Conservation (phyloP, 2,329 filamentous ascomycete genomes). For the Colletotrichum orchidophilum region DNA sequence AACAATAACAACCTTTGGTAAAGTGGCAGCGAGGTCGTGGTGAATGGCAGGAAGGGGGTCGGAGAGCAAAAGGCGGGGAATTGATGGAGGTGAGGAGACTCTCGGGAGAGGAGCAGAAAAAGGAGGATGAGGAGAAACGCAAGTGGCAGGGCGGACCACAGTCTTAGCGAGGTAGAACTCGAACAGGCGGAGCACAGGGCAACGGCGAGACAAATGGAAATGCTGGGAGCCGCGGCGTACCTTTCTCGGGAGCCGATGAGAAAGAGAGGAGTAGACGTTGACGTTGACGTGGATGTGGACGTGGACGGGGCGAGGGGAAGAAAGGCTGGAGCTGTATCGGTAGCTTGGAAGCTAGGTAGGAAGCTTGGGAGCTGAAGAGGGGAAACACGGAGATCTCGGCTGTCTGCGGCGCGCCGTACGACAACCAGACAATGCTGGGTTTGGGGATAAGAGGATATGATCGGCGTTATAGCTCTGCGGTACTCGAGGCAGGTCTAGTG, state of each 20-base stretch:
- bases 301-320: not conserved
- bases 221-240: conserved; percentile 12
- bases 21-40: conserved; percentile 36
- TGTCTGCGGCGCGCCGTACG: conserved; percentile 29
- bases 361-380: conserved; percentile 21
- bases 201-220: conserved; percentile 24
- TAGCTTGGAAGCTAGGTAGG: not conserved
- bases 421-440: conserved; percentile 17
- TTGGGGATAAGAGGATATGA: conserved; percentile 15
- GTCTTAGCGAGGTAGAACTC: conserved; percentile 3
- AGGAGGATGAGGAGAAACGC: conserved; percentile 22
- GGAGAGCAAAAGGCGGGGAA: conserved; percentile 36
- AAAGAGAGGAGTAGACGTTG: not conserved
- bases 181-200: not conserved
- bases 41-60: conserved; percentile 38
- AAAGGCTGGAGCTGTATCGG: not conserved
- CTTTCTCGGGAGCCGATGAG: not conserved
- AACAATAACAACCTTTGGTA: conserved; percentile 30
- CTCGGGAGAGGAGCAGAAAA: conserved; percentile 26
- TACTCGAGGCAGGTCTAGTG: not conserved
- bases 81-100: conserved; percentile 36
- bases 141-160: not conserved
- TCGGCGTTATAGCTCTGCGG: not conserved
- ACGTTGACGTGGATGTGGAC: not conserved
- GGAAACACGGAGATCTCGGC: conserved; percentile 28